Percentiles rank a stretch among this genome's conserved stretches.
Conservation (phyloP, 2,329 filamentous ascomycete genomes). For the Trichoderma arundinaceum region DNA sequence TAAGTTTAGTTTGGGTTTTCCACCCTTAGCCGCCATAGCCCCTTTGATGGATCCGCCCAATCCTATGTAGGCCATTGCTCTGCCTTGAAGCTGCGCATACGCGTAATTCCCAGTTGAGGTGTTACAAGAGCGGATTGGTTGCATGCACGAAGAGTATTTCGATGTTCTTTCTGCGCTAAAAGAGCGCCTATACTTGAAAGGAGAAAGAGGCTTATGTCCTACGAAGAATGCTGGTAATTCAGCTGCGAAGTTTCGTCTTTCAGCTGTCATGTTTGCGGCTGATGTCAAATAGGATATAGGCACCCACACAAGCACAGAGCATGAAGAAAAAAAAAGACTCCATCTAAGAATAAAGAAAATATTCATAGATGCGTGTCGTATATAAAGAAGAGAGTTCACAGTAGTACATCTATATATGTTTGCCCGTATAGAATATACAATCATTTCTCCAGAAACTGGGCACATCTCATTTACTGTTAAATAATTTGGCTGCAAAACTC, state of each 20-base stretch:
- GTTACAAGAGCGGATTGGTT: neutral
- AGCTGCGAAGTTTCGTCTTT: conserved; percentile 1
- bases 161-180: neutral
- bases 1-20: neutral
- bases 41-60: neutral
- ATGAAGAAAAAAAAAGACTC: neutral
- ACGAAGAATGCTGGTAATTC: neutral
- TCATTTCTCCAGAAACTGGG: too few relatives aligned
- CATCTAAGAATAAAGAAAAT: too few relatives aligned
- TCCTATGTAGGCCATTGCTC: neutral
- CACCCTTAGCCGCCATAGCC: neutral
- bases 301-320: neutral
- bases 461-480: too few relatives aligned
- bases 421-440: too few relatives aligned
- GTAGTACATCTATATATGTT: neutral
- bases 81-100: neutral
- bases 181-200: neutral
- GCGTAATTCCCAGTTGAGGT: neutral
- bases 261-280: neutral
- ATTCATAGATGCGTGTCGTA: too few relatives aligned
- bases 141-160: neutral
- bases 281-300: neutral
- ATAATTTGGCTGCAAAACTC: neutral
- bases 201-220: neutral
- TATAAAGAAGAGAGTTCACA: too few relatives aligned